Base-by-base conservation (phyloP, 1,284 basidiomycete genomes). In the Leccinum pachyderme region DNA sequence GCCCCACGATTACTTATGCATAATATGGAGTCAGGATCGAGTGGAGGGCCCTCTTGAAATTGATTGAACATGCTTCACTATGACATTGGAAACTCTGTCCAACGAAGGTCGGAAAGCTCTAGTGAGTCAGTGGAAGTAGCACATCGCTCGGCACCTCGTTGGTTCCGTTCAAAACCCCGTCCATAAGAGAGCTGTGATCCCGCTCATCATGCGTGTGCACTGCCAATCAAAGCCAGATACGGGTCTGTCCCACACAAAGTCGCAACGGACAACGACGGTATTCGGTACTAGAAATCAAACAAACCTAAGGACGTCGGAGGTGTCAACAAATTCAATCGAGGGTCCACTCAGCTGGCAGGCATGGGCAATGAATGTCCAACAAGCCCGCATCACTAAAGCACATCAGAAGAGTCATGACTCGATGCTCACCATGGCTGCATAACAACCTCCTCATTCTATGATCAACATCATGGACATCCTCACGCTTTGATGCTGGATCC, bases 211-310 rank as follows among this genome's bases (percentile, higher is more conserved):
- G 12, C 29, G 9, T 9, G 31, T 32, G 31, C 31, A 32, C 31
- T 31, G 29, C 29, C 11, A 18, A 2, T 32, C 31, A 33, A 33
- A 5, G 32, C 32, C 32, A 33, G 35, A 37, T 18, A 32, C 11
- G 35, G 15, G 6, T 15, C 43, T n/a, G 8, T 28, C 13, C 28
- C 25, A 15, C 24, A 18, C 11, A 35, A 31, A 43, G 33, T n/a
- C 25, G 12, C 39, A 9, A 28, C 27, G 29, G 18, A 24, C 27
- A 43, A 60, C 18, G 18, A 18, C 58, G 59, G 53, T 32, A 44
- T 57, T 43, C 47, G 53, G 18, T 18, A 18, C 18, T 28, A 5
- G 56, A 52, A 53, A 41, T 12, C 31, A 41, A 41, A 41, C 18
- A 18, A 18, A 18, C 18, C 18, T 18, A 18, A 18, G 18, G 18